These are phyloP conservation scores for Raphanus hybrid DNA, from an alignment of 441 rosid genomes.

Conservation along the genomic window DNA sequence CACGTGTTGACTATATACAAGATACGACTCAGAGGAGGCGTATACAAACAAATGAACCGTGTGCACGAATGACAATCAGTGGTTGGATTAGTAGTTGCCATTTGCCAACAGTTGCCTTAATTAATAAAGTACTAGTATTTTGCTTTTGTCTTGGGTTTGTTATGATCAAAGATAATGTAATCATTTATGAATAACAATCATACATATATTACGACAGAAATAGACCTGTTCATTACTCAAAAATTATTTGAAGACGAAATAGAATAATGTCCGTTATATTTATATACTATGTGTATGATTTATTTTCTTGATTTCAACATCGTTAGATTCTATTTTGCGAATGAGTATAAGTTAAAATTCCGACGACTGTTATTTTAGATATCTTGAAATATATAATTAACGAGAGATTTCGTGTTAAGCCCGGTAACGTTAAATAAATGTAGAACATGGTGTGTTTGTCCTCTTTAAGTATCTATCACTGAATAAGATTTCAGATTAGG, in stretches of 20 bases:
- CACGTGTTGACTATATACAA: slow-evolving; percentile 27
- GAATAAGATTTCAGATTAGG: slow-evolving; percentile 28
- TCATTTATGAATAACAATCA: slow-evolving; percentile 21
- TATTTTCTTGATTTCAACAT: slow-evolving; percentile 21
- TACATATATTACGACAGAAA: slow-evolving; percentile 31
- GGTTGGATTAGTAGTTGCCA: slow-evolving; percentile 41
- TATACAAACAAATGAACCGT: slow-evolving; percentile 19
- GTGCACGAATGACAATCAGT: slow-evolving; percentile 39
- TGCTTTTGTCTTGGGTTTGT: slow-evolving; percentile 16
- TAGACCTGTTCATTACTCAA: slow-evolving; percentile 10
- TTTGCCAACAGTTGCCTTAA: slow-evolving; percentile 37
- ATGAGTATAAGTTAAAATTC: slow-evolving; percentile 8
- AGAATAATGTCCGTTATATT: background rate
- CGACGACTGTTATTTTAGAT: slow-evolving; percentile 11
- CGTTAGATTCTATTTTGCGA: slow-evolving; percentile 12
- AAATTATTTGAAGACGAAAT: slow-evolving; percentile 9
- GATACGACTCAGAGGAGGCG: background rate
- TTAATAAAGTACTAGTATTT: slow-evolving; percentile 13
- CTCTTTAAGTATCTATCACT: slow-evolving; percentile 16
- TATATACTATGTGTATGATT: background rate
- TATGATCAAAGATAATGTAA: slow-evolving; percentile 31
- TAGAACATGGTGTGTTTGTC: slow-evolving; percentile 42
- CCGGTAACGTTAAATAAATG: slow-evolving; percentile 35
- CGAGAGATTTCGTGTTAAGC: slow-evolving; percentile 37
- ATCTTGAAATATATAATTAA: background rate